Conservation (phyloP, 176 grass and related monocot genomes). For the Musa schizocarpa region DNA sequence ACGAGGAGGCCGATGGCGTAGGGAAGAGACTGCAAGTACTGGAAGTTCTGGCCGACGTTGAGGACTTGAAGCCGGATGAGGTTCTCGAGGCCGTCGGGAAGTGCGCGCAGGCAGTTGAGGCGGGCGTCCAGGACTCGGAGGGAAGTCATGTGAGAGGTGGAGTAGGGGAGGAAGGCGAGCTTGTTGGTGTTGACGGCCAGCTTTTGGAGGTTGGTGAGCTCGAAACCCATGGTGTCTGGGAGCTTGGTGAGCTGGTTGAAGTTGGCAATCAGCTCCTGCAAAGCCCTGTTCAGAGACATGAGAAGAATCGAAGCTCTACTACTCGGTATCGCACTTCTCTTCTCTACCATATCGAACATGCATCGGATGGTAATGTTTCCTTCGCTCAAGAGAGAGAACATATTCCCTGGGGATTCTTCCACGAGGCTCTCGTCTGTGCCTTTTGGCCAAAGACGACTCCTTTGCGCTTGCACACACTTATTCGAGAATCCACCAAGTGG, state of each 20-base stretch:
- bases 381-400: too few relatives aligned
- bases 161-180: constrained; percentile 21
- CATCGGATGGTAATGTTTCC: too few relatives aligned
- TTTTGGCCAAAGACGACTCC: too few relatives aligned
- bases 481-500: too few relatives aligned
- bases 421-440: too few relatives aligned
- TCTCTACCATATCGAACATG: too few relatives aligned
- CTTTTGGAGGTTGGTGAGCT: constrained; percentile 18
- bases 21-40: constrained; percentile 14
- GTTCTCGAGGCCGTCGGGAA: constrained; percentile 32
- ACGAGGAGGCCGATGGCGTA: constrained; percentile 21
- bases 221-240: constrained; percentile 23
- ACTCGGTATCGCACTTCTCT: too few relatives aligned
- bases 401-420: too few relatives aligned
- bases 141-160: constrained; percentile 26
- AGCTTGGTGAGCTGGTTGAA: constrained; percentile 22
- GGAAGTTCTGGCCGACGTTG: constrained; percentile 28
- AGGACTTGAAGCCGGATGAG: constrained; percentile 22
- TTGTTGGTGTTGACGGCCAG: constrained; percentile 27
- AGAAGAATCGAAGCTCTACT: not conserved
- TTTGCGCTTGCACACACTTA: too few relatives aligned
- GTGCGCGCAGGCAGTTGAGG: constrained; percentile 23
- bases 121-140: constrained; percentile 27
- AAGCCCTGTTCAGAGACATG: constrained; percentile 6
- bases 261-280: constrained; percentile 25